Conservation (phyloP, 1,139 yeast species). For the Geotrichum carabidarum region DNA sequence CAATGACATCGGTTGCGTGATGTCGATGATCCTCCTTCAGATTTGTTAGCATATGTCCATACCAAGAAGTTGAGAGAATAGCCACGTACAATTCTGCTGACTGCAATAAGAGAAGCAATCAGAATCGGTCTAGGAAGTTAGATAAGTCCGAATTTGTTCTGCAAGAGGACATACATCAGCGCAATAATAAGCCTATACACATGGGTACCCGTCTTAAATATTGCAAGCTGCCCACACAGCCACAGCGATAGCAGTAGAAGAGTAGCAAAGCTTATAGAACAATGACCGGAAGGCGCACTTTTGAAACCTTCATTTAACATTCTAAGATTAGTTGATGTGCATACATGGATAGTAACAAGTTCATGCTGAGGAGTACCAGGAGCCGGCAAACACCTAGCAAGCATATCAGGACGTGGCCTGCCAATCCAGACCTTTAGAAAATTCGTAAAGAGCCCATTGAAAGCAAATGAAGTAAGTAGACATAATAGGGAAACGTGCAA, state of each 20-base stretch:
- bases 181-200: slow-evolving; percentile 32
- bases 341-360: slow-evolving; percentile 50
- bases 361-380: slow-evolving; percentile 36
- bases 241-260: slow-evolving; percentile 59
- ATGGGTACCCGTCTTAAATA: slow-evolving; percentile 37
- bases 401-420: slow-evolving; percentile 76
- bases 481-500: slow-evolving; percentile 44
- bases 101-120: slow-evolving; percentile 17
- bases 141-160: not conserved
- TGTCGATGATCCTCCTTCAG: slow-evolving; percentile 67
- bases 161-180: slow-evolving; percentile 5
- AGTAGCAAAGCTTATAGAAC: slow-evolving; percentile 64
- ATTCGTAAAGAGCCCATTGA: slow-evolving; percentile 49
- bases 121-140: slow-evolving; percentile 11
- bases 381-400: slow-evolving; percentile 62
- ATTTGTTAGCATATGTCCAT: not conserved
- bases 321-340: slow-evolving; percentile 41
- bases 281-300: slow-evolving; percentile 80
- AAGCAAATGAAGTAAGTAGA: slow-evolving; percentile 40
- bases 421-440: slow-evolving; percentile 68
- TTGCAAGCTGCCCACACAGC: slow-evolving; percentile 54
- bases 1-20: slow-evolving; percentile 60
- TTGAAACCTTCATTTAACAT: slow-evolving; percentile 60
- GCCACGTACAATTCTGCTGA: slow-evolving; percentile 17
- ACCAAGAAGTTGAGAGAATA: slow-evolving; percentile 41